phyloP scores from a whole-genome alignment of 495 filamentous ascomycete genomes.

The Neurospora terricola region DNA sequence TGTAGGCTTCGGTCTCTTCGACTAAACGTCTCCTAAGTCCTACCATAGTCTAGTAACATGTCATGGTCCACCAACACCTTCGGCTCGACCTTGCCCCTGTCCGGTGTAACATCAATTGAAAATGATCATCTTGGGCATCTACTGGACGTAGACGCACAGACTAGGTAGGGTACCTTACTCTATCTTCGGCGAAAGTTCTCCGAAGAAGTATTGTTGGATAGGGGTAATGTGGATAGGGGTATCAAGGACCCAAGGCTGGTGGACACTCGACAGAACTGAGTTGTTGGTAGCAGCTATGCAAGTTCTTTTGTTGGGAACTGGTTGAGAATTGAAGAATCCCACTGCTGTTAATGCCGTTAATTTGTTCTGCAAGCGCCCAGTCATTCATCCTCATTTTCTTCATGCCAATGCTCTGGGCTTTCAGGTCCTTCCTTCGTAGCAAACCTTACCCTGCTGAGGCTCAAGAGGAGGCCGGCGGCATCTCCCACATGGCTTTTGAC shows the following conservation, averaged over 20 bases:
- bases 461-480: neutral
- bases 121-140: neutral
- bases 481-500: neutral
- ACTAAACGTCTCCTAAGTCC: conserved; percentile 46
- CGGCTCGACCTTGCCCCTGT: too few relatives aligned
- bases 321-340: neutral
- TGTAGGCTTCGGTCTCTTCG: conserved; percentile 99
- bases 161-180: too few relatives aligned
- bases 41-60: neutral
- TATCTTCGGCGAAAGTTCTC: neutral
- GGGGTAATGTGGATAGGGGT: neutral
- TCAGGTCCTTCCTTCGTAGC: neutral
- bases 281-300: neutral
- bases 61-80: conserved; percentile 1
- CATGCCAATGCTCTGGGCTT: neutral
- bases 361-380: neutral
- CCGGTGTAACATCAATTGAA: neutral
- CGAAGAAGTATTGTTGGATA: neutral
- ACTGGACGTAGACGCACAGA: neutral
- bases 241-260: neutral
- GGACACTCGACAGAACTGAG: neutral
- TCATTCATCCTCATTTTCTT: neutral
- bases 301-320: neutral
- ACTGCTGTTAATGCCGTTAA: neutral
- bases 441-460: neutral